Conservation (phyloP, 2,329 filamentous ascomycete species). For the Torrubiella hemipterigena region DNA sequence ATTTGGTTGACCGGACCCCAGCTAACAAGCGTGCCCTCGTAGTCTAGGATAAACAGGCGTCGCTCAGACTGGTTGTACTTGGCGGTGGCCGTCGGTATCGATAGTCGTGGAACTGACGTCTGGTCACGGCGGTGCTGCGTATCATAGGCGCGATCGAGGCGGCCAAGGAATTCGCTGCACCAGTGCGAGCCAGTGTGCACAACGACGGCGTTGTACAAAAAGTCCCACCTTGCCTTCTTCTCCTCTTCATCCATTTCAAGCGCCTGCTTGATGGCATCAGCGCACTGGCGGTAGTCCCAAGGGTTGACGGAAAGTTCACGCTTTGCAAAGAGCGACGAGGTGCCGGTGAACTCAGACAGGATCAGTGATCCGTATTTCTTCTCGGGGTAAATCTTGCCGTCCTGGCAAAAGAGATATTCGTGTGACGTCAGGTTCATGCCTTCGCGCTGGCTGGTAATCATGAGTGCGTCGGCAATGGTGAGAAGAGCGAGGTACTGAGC, state of each 20-base stretch:
- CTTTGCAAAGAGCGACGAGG: conserved; percentile 70
- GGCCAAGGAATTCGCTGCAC: conserved; percentile 63
- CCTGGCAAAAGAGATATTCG: conserved; percentile 88
- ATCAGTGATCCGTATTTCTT: conserved; percentile 85
- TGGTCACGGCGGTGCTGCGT: conserved; percentile 79
- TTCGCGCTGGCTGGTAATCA: conserved; percentile 91
- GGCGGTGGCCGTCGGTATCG: conserved; percentile 48
- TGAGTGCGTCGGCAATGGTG: conserved; percentile 78
- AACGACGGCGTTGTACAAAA: conserved; percentile 61
- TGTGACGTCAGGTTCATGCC: conserved; percentile 96
- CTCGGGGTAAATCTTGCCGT: conserved; percentile 55
- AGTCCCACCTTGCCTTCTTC: conserved; percentile 61
- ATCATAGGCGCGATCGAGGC: conserved; percentile 64
- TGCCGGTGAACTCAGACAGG: conserved; percentile 89
- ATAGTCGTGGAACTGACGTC: conserved; percentile 75
- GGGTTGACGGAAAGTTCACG: conserved; percentile 82
- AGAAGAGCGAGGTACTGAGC: conserved; percentile 86
- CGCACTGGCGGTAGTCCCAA: conserved; percentile 86
- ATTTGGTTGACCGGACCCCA: conserved; percentile 78
- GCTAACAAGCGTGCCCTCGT: conserved; percentile 82
- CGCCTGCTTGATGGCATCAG: conserved; percentile 72
- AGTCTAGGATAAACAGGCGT: conserved; percentile 82
- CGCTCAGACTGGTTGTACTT: conserved; percentile 55
- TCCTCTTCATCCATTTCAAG: conserved; percentile 70
- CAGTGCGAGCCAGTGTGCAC: conserved; percentile 77